Evolutionary conservation across 257 asterid species (phyloP).

Genomic region (Solanum pimpinellifolium): DNA sequence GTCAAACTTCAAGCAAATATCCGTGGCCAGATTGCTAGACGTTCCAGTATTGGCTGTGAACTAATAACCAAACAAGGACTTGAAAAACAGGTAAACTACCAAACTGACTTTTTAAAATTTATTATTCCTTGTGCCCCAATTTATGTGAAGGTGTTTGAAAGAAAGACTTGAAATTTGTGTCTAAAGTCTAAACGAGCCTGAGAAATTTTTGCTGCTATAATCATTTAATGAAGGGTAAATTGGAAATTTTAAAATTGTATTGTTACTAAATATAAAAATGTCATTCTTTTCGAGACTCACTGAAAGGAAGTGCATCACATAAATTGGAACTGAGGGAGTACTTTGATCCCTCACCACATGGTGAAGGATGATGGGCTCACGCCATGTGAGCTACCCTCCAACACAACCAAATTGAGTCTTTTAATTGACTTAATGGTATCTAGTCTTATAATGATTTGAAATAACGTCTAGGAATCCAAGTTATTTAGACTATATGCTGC

Average conservation of each 20-base stretch:
- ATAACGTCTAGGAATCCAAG: background rate
- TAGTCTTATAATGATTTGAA: background rate
- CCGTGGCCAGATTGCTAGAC: slow-evolving; percentile 23
- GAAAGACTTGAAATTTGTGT: background rate
- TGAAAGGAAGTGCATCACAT: background rate
- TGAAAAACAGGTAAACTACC: slow-evolving; percentile 9
- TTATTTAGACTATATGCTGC: background rate
- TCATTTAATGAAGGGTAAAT: background rate
- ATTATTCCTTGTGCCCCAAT: background rate
- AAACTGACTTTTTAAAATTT: background rate
- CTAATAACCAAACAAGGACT: background rate
- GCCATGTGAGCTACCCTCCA: background rate
- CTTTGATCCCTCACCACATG: background rate
- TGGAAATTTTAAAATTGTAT: background rate
- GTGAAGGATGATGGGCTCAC: background rate
- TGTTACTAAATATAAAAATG: background rate
- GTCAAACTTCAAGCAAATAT: slow-evolving; percentile 31
- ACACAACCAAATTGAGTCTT: background rate
- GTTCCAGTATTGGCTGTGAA: slow-evolving; percentile 15
- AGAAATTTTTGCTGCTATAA: background rate
- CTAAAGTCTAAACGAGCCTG: background rate
- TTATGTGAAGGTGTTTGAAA: background rate
- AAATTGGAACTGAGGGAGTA: background rate
- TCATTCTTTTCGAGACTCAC: background rate
- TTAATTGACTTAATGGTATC: background rate